A percentile compares a stretch with the other conserved stretches of the same genome.
Conservation (phyloP, 768 basidiomycete genomes). For the Gymnopilus junonius region DNA sequence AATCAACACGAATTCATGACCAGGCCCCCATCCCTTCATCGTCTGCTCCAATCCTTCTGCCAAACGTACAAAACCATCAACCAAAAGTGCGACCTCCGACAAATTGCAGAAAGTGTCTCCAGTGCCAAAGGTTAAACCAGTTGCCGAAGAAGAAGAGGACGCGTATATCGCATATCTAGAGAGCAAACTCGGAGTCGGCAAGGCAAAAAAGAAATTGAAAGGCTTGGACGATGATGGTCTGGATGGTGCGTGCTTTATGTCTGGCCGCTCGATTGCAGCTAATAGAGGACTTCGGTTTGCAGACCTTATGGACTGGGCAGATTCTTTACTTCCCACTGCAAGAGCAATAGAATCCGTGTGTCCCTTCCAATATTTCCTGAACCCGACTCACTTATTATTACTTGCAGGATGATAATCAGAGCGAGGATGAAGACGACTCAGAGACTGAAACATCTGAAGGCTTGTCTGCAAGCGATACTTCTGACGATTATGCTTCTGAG, state of each 20-base stretch:
- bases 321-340: slow-evolving; percentile 34
- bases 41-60: background rate
- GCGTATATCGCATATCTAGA: slow-evolving; percentile 87
- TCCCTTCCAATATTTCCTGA: background rate
- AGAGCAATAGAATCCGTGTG: background rate
- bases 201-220: slow-evolving; percentile 46
- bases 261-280: background rate
- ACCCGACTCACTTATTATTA: background rate
- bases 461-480: slow-evolving; percentile 12
- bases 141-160: slow-evolving; percentile 69
- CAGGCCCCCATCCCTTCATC: background rate
- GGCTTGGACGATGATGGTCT: slow-evolving; percentile 74
- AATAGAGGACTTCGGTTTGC: background rate
- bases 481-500: slow-evolving; percentile 25
- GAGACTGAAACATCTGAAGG: slow-evolving; percentile 11
- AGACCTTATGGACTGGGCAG: slow-evolving; percentile 63
- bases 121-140: background rate
- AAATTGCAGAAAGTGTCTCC: background rate
- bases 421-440: slow-evolving; percentile 24
- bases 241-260: slow-evolving; percentile 61
- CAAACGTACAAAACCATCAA: background rate
- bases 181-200: slow-evolving; percentile 65
- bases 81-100: background rate
- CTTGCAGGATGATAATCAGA: background rate
- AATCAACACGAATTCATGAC: background rate